Evolutionary conservation across 148 eudicot species (phyloP), one percentile per base, ranked within the genome.

Genomic region (Fagopyrum homotropicum): DNA sequence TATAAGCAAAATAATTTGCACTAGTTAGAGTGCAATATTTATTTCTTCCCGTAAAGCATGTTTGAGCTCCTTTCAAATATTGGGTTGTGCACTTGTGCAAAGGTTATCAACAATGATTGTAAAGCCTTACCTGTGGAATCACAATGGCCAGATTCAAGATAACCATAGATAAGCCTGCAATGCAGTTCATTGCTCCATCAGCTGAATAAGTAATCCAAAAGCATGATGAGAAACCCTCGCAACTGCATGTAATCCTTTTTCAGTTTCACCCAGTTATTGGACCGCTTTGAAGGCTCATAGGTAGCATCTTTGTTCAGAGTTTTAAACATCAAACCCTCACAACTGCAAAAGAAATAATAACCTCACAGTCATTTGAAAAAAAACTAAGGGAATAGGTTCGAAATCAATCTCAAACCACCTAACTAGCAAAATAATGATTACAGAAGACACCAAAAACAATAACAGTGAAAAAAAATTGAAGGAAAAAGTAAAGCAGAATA

Each of bases 201-300:
- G 52, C 17, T 68, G 55, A 19, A 59, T 7, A 1, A 43, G n/a
- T 71, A 29, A 12, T 9, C 44, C 45, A 15, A 72, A 47, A 75
- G 10, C 77, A 3, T 12, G 29, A 49, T 55, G 7, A 55, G 22
- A 55, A 55, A 22, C 60, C n/a, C n/a, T n/a, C n/a, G n/a, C n/a
- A n/a, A n/a, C n/a, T 94, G 96, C 93, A 95, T 92, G 76, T 92
- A 95, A 83, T 95, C 98, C 84, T 92, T 95, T 73, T 95, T 92
- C 85, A 95, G 55, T 76, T 95, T 95, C 49, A 95, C 84, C 98
- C 98, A 95, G 84, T 95, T 95, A 77, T 92, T 83, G 49, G 98
- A 95, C 79, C 98, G 87, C 79, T 92, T 92, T 66, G 98, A 84
- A 55, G 98, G 98, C 86, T 95, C 98, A 83, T 95, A 95, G 14